Evolutionary conservation across 2,329 filamentous ascomycete genomes (phyloP).

Genomic region (Canariomyces notabilis): DNA sequence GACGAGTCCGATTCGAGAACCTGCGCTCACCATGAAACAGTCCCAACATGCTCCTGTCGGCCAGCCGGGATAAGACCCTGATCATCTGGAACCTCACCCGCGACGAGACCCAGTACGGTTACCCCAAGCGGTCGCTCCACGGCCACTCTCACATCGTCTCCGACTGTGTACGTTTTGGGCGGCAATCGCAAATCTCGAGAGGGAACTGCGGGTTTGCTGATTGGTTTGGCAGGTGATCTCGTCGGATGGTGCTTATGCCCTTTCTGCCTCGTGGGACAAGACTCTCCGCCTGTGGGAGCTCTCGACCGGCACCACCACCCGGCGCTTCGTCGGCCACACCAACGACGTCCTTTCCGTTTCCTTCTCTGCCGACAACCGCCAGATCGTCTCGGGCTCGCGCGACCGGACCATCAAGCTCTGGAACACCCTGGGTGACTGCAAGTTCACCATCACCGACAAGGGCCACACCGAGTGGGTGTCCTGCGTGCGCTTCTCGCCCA

Average conservation of each 20-base stretch:
- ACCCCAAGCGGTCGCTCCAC: slow-evolving; percentile 97
- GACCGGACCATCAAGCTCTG: slow-evolving; percentile 99
- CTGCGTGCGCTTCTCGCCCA: slow-evolving; percentile 98
- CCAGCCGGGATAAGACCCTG: slow-evolving; percentile 94
- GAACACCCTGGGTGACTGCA: slow-evolving; percentile 99
- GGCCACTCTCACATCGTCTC: slow-evolving; percentile 99
- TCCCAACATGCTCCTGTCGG: slow-evolving; percentile 99
- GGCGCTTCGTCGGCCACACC: slow-evolving; percentile 97
- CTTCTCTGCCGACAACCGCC: slow-evolving; percentile 99
- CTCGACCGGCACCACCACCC: slow-evolving; percentile 91
- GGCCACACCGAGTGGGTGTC: slow-evolving; percentile 99
- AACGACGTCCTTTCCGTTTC: slow-evolving; percentile 99
- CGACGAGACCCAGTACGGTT: slow-evolving; percentile 96
- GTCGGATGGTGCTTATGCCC: slow-evolving; percentile 97
- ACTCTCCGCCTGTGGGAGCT: slow-evolving; percentile 99
- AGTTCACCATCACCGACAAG: slow-evolving; percentile 99
- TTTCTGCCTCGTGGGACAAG: slow-evolving; percentile 99
- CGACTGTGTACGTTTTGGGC: slow-evolving; percentile 79
- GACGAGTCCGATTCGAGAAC: slow-evolving; percentile 18
- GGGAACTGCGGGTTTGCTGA: slow-evolving; percentile 33
- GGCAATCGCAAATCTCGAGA: slow-evolving; percentile 5
- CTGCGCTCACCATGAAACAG: slow-evolving; percentile 39
- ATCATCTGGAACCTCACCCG: slow-evolving; percentile 99
- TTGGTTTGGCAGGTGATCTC: slow-evolving; percentile 76
- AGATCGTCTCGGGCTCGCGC: slow-evolving; percentile 98